These are phyloP conservation scores for Neophaeococcomyces mojaviensis DNA, from an alignment of 2,329 filamentous ascomycete species.

Conservation along the genomic window DNA sequence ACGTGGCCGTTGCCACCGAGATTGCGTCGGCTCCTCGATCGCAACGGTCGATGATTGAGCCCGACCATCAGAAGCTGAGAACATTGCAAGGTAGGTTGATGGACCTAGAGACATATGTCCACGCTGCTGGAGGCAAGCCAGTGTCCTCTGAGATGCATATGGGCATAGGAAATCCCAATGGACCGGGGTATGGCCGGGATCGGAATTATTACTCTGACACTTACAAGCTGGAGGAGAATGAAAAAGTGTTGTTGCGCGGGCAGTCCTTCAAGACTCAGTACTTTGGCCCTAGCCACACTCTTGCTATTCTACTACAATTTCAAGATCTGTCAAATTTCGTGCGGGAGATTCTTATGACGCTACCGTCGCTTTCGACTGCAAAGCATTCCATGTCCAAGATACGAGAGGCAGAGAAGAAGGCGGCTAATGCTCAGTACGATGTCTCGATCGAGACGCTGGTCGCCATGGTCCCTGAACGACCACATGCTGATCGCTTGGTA, in stretches of 20 bases:
- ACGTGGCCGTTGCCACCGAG: constrained; percentile 1
- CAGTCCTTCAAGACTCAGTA: constrained; percentile 23
- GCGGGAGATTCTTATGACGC: constrained; percentile 17
- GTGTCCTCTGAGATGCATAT: constrained; percentile 10
- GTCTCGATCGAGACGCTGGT: constrained; percentile 11
- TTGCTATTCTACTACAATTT: constrained; percentile 21
- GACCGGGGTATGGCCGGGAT: constrained; percentile 1
- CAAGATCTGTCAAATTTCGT: constrained; percentile 22
- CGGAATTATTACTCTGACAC: constrained; percentile 7
- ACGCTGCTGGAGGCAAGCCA: constrained; percentile 12
- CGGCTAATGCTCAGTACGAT: constrained; percentile 10
- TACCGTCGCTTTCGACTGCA: constrained; percentile 15
- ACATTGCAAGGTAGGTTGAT: constrained; percentile 15
- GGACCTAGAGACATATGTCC: constrained; percentile 15
- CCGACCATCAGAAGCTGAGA: constrained; percentile 9
- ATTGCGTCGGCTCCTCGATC: constrained; percentile 7
- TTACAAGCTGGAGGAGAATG: constrained; percentile 12
- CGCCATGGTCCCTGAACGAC: constrained; percentile 17
- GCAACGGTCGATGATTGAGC: neutral
- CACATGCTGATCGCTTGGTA: constrained; percentile 16
- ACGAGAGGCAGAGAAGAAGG: constrained; percentile 10
- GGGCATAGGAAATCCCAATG: constrained; percentile 9
- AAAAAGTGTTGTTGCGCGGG: constrained; percentile 20
- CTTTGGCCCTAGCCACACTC: constrained; percentile 20
- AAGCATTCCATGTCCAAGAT: constrained; percentile 12